Base-by-base conservation (phyloP, 306 rosid genomes). In the Gastrolobium bilobum region DNA sequence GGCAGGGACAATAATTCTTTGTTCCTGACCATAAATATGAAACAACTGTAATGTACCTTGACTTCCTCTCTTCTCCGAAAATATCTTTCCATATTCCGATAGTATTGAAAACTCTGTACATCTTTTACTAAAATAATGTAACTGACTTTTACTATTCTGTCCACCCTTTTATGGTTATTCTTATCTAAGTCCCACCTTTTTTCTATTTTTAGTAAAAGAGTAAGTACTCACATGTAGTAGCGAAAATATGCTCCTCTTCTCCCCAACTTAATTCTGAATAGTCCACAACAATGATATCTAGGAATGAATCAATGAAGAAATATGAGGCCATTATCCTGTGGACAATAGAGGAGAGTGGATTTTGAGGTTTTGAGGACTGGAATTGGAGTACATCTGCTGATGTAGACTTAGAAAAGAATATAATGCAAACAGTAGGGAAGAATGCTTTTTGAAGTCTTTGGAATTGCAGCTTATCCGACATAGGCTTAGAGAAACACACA, bases 351-450 rank as follows among this genome's bases (percentile, higher is more conserved):
- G 44, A 46, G 7, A 35, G 20, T 69, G 15, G 15, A 13, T 46
- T 35, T 13, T 11, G 4, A 26, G 10, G 61, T 68, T 10, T 54
- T n/a, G 26, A 20, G 26, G 26, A 20, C 3, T 34, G 61, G 43
- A 57, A 57, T 56, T 78, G 51, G 13, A n/a, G 67, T 10, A 15
- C 6, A 78, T 68, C 43, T 68, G 10, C 43, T 68, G 10, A 8
- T 15, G 37, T 33, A 39, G 42, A 30, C 6, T 42, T 77, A 77
- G 58, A 56, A 26, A 39, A 4, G 2, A 20, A 20, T 3, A 5
- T 5, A 8, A 4, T 43, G 26, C 4, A 4, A 7, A 9, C 1
- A 20, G 2, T 4, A 64, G 35, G 43, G 48, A 34, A 47, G 6
- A 48, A n/a, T 43, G 44, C 7, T 31, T 73, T 15, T 61, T 48